Conservation (phyloP, 208 protist genomes). For the Trypanosoma congolense region DNA sequence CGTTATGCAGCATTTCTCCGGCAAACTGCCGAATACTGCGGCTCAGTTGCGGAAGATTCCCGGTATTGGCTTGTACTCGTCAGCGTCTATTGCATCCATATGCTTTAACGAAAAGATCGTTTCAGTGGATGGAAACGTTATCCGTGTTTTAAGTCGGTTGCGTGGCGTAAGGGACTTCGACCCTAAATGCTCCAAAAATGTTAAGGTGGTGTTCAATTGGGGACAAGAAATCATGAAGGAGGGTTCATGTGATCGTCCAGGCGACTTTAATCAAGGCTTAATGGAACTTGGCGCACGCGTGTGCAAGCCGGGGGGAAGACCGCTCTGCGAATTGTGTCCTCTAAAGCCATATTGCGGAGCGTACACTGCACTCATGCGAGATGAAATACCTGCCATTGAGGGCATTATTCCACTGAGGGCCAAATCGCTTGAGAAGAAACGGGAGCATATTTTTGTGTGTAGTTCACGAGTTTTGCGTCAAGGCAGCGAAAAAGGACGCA, state of each 20-base stretch:
- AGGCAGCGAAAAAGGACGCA: background rate
- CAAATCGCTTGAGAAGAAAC: conserved; percentile 30
- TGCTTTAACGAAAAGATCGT: conserved; percentile 69
- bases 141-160: conserved; percentile 88
- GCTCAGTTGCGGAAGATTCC: conserved; percentile 69
- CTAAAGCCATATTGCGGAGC: conserved; percentile 53
- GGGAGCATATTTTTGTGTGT: conserved; percentile 61
- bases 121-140: conserved; percentile 91
- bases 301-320: conserved; percentile 68
- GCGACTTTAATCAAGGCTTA: conserved; percentile 86
- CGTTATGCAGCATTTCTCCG: conserved; percentile 39
- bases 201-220: conserved; percentile 49
- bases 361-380: conserved; percentile 23
- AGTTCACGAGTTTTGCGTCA: conserved; percentile 51
- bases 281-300: conserved; percentile 92
- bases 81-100: conserved; percentile 90
- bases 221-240: conserved; percentile 55
- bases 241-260: conserved; percentile 29
- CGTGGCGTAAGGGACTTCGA: conserved; percentile 66
- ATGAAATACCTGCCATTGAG: conserved; percentile 65
- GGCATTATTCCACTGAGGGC: conserved; percentile 72
- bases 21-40: conserved; percentile 36
- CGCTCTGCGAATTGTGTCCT: conserved; percentile 70
- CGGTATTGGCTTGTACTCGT: conserved; percentile 92
- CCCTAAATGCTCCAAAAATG: conserved; percentile 59